phyloP scores from a whole-genome alignment of 78 protist genomes.

The Dictyostelium capitatum region DNA sequence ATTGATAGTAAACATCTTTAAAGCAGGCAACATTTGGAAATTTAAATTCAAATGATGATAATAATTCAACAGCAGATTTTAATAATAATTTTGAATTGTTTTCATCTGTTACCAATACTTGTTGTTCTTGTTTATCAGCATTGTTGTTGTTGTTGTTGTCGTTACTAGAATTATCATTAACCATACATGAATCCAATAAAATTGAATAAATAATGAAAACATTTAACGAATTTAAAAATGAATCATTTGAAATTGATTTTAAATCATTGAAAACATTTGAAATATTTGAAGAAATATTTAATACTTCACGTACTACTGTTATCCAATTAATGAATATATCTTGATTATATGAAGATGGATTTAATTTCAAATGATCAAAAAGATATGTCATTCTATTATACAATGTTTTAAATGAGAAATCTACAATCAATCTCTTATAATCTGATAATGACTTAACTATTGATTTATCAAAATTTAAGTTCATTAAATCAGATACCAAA shows the following conservation, averaged over 20 bases:
- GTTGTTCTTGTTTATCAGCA: neutral
- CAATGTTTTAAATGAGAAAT: neutral
- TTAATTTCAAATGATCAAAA: neutral
- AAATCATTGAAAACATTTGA: slow-evolving; percentile 1
- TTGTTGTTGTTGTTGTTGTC: no score
- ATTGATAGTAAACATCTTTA: neutral
- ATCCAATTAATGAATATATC: slow-evolving; percentile 16
- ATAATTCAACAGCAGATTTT: neutral
- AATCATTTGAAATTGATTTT: neutral
- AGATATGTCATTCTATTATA: neutral
- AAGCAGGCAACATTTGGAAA: neutral
- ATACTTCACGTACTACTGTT: slow-evolving; percentile 31
- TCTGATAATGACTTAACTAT: neutral
- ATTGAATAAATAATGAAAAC: neutral
- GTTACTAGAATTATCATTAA: neutral
- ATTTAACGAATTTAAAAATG: neutral
- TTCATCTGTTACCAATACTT: neutral
- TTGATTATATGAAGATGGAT: neutral
- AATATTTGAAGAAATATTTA: slow-evolving; percentile 1
- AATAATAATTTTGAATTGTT: neutral
- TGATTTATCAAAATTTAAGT: neutral
- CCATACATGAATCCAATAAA: neutral
- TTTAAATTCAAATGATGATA: neutral
- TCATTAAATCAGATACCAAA: neutral
- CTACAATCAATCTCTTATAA: neutral